These are phyloP conservation scores for Pestalotiopsis fici DNA, from an alignment of 2,329 filamentous ascomycete genomes.

Conservation along the genomic window DNA sequence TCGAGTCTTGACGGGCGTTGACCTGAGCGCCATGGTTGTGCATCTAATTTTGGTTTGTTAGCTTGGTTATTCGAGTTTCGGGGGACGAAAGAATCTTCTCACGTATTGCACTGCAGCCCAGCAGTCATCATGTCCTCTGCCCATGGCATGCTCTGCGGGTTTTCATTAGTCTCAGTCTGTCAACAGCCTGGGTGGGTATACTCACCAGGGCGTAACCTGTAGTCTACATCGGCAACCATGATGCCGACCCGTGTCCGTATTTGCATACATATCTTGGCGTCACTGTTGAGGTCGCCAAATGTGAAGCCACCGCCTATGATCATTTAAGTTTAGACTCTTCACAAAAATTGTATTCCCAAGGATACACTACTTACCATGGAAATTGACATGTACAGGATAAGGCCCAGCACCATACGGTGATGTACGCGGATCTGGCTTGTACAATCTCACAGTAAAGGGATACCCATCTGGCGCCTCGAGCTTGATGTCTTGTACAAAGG, in stretches of 20 bases:
- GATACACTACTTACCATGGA: background rate
- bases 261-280: conserved; percentile 7
- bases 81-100: background rate
- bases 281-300: conserved; percentile 5
- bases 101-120: conserved; percentile 9
- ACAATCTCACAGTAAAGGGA: conserved; percentile 3
- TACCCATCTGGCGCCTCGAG: background rate
- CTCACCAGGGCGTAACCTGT: conserved; percentile 4
- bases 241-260: conserved; percentile 3
- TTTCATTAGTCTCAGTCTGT: background rate
- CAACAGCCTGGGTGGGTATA: background rate
- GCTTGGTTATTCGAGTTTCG: background rate
- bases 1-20: background rate
- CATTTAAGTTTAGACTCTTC: background rate
- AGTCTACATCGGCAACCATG: conserved; percentile 6
- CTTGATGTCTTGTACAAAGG: conserved; percentile 2
- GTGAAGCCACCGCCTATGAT: background rate
- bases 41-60: background rate
- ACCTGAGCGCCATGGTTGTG: background rate
- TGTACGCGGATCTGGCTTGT: conserved; percentile 1
- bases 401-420: conserved; percentile 6
- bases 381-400: conserved; percentile 9
- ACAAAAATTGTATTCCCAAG: background rate
- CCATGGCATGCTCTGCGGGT: background rate
- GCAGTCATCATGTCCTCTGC: conserved; percentile 6